Percentiles rank a stretch among this genome's conserved stretches.
Evolutionary conservation across 495 filamentous ascomycete genomes (phyloP).

Genomic region (Aspergillus haitiensis): DNA sequence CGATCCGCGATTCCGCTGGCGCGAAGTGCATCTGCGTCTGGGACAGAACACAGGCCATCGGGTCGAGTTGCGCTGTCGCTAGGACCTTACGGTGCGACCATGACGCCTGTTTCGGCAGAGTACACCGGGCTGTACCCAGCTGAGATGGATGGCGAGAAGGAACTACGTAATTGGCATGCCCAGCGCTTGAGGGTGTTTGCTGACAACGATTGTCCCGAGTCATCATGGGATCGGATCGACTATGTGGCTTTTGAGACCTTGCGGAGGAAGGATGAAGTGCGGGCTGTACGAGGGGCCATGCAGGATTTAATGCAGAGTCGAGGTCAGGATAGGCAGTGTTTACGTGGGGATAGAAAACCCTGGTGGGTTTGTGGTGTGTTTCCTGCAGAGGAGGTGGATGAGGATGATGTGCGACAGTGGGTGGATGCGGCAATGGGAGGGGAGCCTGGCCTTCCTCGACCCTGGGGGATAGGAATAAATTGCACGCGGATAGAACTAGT

Average conservation of each 20-base stretch:
- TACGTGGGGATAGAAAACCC: conserved; percentile 14
- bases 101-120: conserved; percentile 59
- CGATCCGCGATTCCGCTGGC: conserved; percentile 29
- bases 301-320: conserved; percentile 24
- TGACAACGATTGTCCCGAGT: conserved; percentile 28
- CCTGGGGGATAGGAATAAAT: conserved; percentile 67
- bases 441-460: conserved; percentile 28
- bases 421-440: conserved; percentile 33
- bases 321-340: neutral
- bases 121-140: conserved; percentile 61
- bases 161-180: conserved; percentile 56
- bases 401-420: conserved; percentile 30
- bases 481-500: conserved; percentile 62
- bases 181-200: conserved; percentile 51
- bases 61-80: conserved; percentile 51
- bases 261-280: conserved; percentile 57
- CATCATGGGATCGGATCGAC: conserved; percentile 34
- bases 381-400: conserved; percentile 52
- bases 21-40: conserved; percentile 14
- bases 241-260: conserved; percentile 67
- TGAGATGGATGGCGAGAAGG: conserved; percentile 40
- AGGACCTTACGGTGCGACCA: conserved; percentile 65
- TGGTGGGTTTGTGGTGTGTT: conserved; percentile 67
- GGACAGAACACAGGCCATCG: neutral
- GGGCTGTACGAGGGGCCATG: conserved; percentile 54